Evolutionary conservation across 202 grass and related monocot species (phyloP).

Genomic region (Dendrocalamus latiflorus): DNA sequence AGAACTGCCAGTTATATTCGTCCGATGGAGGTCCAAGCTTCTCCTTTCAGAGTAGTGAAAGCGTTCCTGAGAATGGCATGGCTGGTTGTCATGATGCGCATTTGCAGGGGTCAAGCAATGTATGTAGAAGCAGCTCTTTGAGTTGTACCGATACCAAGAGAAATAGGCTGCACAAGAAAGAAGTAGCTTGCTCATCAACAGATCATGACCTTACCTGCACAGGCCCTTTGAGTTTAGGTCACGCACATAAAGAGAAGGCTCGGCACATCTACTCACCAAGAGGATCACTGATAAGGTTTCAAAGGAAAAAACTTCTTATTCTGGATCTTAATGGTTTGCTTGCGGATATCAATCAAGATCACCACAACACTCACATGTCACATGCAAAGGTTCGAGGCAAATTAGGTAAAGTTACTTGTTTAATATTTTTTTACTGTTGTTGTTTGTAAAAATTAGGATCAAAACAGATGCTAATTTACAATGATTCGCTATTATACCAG

Average conservation of each 20-base stretch:
- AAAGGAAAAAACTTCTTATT: slow-evolving; percentile 78
- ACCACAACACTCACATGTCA: slow-evolving; percentile 19
- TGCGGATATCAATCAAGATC: slow-evolving; percentile 62
- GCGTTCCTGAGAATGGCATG: neutral
- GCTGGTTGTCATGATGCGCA: neutral
- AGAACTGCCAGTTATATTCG: no score
- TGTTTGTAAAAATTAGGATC: slow-evolving; percentile 9
- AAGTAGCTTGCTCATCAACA: neutral
- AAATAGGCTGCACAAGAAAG: neutral
- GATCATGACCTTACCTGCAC: slow-evolving; percentile 5
- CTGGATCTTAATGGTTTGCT: slow-evolving; percentile 93
- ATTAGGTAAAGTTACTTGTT: slow-evolving; percentile 49
- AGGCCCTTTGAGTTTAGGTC: slow-evolving; percentile 5
- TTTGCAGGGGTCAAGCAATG: neutral
- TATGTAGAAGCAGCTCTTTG: neutral
- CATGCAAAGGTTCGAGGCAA: slow-evolving; percentile 57
- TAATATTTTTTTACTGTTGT: slow-evolving; percentile 5
- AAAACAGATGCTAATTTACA: slow-evolving; percentile 35
- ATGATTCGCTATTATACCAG: slow-evolving; percentile 41
- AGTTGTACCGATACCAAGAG: neutral
- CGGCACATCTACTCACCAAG: slow-evolving; percentile 16
- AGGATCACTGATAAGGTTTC: slow-evolving; percentile 43
- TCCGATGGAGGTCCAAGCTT: neutral
- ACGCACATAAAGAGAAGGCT: slow-evolving; percentile 17
- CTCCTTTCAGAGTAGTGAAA: neutral